Evolutionary conservation across 2,329 filamentous ascomycete genomes (phyloP).

Genomic region (Chaetoscypha palmicola): DNA sequence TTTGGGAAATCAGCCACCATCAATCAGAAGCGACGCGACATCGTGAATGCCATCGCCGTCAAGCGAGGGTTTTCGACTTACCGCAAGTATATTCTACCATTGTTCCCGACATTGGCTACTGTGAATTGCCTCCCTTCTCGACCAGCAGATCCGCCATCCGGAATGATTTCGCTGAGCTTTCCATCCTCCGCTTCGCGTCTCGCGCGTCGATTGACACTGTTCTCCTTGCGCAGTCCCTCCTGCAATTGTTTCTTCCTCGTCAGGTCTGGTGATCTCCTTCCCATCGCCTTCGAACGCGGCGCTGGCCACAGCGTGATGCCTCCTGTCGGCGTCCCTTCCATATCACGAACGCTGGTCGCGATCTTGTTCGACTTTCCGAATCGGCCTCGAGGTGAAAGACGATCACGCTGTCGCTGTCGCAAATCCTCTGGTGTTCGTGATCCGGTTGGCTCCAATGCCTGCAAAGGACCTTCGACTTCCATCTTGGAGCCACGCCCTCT

Average conservation of each 20-base stretch:
- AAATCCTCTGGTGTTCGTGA: conserved; percentile 26
- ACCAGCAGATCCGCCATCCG: conserved; percentile 53
- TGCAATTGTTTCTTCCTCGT: conserved; percentile 22
- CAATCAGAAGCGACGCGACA: conserved; percentile 2
- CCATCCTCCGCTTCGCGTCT: conserved; percentile 39
- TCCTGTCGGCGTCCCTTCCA: conserved; percentile 14
- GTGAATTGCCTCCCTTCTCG: conserved; percentile 47
- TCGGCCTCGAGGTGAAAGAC: conserved; percentile 28
- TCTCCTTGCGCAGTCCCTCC: conserved; percentile 27
- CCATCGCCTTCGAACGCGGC: conserved; percentile 20
- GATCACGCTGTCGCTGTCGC: conserved; percentile 32
- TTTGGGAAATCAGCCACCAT: conserved; percentile 17
- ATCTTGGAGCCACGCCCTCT: conserved; percentile 7
- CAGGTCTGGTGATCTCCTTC: conserved; percentile 19
- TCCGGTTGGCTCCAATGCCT: conserved; percentile 14
- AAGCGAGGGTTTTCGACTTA: conserved; percentile 36
- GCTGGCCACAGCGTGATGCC: conserved; percentile 22
- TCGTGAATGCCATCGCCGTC: not conserved
- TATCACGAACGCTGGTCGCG: conserved; percentile 20
- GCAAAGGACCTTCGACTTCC: conserved; percentile 17
- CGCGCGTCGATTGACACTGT: conserved; percentile 23
- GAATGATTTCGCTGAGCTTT: conserved; percentile 34
- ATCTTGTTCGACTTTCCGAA: conserved; percentile 21
- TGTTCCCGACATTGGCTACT: conserved; percentile 75
- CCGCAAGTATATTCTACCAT: conserved; percentile 76